These are phyloP conservation scores for Pneumocystis wakefieldiae DNA, from an alignment of 1,139 yeast genomes.

Conservation along the genomic window DNA sequence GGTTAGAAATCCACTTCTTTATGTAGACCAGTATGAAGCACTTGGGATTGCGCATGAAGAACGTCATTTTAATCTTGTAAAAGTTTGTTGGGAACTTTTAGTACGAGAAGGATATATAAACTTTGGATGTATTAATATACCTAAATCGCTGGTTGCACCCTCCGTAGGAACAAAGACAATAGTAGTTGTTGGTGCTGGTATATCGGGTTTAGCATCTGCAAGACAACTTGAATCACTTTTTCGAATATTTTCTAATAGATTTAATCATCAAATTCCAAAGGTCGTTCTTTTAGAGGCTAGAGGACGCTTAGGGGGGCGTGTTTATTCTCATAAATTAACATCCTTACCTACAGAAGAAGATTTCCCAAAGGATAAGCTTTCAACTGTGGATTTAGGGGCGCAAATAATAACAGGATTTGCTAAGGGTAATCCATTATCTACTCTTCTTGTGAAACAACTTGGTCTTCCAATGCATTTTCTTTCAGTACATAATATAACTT, in stretches of 20 bases:
- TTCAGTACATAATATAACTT: conserved; percentile 20
- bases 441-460: conserved; percentile 28
- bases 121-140: conserved; percentile 29
- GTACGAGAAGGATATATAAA: conserved; percentile 31
- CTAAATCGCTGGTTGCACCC: conserved; percentile 6
- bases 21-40: conserved; percentile 30
- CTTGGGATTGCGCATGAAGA: conserved; percentile 31
- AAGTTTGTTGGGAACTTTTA: conserved; percentile 31
- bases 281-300: conserved; percentile 29
- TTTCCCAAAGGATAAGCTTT: not conserved
- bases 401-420: conserved; percentile 30
- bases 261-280: conserved; percentile 28
- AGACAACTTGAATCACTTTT: conserved; percentile 28
- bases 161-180: conserved; percentile 14
- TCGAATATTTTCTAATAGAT: conserved; percentile 23
- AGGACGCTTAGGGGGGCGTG: conserved; percentile 31
- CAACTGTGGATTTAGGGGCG: conserved; percentile 29
- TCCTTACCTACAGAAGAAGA: conserved; percentile 14
- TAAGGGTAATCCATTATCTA: conserved; percentile 30
- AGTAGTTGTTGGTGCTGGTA: conserved; percentile 31
- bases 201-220: conserved; percentile 32
- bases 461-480: conserved; percentile 28
- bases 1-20: conserved; percentile 30
- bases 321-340: conserved; percentile 26
- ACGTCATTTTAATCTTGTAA: conserved; percentile 28